These are phyloP conservation scores for Dictyostelium citrinum DNA, from an alignment of 78 protist species.

Conservation along the genomic window DNA sequence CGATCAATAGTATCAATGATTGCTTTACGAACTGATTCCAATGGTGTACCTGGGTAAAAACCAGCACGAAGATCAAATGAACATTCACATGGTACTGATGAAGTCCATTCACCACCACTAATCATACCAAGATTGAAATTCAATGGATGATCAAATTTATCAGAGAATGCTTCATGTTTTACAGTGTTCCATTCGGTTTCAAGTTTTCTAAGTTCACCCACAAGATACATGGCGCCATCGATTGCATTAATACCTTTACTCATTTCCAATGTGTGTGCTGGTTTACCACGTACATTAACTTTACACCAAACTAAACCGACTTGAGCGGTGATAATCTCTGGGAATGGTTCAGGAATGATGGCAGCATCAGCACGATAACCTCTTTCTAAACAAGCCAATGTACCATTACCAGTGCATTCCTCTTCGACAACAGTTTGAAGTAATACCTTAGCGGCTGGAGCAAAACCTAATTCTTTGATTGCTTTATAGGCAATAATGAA, in stretches of 20 bases:
- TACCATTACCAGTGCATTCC: slow-evolving; percentile 74
- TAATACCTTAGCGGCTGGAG: slow-evolving; percentile 47
- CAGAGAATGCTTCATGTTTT: slow-evolving; percentile 22
- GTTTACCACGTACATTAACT: slow-evolving; percentile 46
- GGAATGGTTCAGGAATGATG: slow-evolving; percentile 70
- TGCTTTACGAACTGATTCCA: neutral
- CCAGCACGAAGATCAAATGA: slow-evolving; percentile 64
- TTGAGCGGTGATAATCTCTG: slow-evolving; percentile 51
- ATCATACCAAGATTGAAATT: slow-evolving; percentile 61
- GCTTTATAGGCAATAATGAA: slow-evolving; percentile 60
- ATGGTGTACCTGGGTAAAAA: slow-evolving; percentile 52
- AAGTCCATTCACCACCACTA: slow-evolving; percentile 74
- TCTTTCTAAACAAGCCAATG: slow-evolving; percentile 51
- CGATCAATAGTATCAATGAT: neutral
- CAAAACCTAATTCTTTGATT: slow-evolving; percentile 34
- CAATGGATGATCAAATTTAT: slow-evolving; percentile 41
- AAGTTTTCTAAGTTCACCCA: slow-evolving; percentile 24
- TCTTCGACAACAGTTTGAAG: slow-evolving; percentile 68
- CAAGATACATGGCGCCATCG: slow-evolving; percentile 56
- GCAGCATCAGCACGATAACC: slow-evolving; percentile 53
- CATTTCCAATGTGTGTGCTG: slow-evolving; percentile 58
- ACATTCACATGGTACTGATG: slow-evolving; percentile 66
- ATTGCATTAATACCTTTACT: slow-evolving; percentile 57
- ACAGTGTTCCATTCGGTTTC: slow-evolving; percentile 22
- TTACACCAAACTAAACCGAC: slow-evolving; percentile 70